Conservation (phyloP, 106 monocot species). For the Allium fistulosum region DNA sequence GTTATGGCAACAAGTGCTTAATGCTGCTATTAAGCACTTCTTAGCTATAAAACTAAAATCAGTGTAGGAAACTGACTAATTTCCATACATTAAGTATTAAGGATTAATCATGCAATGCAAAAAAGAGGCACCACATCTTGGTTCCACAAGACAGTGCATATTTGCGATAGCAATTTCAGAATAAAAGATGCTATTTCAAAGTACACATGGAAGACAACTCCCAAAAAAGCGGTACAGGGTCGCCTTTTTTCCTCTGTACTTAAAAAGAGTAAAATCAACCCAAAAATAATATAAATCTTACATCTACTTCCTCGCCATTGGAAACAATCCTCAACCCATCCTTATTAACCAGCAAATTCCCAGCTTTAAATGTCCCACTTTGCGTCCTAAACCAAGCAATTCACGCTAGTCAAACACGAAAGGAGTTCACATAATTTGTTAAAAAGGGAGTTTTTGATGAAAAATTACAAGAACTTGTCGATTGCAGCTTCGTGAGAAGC, state of each 20-base stretch:
- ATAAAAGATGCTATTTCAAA: too few species aligned
- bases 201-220: not conserved
- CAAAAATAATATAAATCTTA: slow-evolving; percentile 8
- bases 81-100: too few species aligned
- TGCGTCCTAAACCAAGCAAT: slow-evolving; percentile 31
- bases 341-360: slow-evolving; percentile 86
- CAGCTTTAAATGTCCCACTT: slow-evolving; percentile 77
- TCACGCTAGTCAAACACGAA: not conserved
- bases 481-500: slow-evolving; percentile 35
- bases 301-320: slow-evolving; percentile 46
- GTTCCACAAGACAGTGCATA: too few species aligned
- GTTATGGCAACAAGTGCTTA: too few species aligned
- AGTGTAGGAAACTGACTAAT: too few species aligned
- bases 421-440: not conserved
- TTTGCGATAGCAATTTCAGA: too few species aligned
- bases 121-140: too few species aligned
- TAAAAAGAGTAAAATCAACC: not conserved
- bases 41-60: too few species aligned
- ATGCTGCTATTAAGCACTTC: too few species aligned
- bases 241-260: not conserved
- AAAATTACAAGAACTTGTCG: slow-evolving; percentile 56
- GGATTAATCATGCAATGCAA: too few species aligned
- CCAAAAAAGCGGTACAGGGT: not conserved
- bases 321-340: slow-evolving; percentile 76
- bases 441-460: not conserved